A percentile compares a stretch with the other conserved stretches of the same genome.
Evolutionary conservation across 1,284 basidiomycete species (phyloP).

Genomic region (Naganishia sp.): DNA sequence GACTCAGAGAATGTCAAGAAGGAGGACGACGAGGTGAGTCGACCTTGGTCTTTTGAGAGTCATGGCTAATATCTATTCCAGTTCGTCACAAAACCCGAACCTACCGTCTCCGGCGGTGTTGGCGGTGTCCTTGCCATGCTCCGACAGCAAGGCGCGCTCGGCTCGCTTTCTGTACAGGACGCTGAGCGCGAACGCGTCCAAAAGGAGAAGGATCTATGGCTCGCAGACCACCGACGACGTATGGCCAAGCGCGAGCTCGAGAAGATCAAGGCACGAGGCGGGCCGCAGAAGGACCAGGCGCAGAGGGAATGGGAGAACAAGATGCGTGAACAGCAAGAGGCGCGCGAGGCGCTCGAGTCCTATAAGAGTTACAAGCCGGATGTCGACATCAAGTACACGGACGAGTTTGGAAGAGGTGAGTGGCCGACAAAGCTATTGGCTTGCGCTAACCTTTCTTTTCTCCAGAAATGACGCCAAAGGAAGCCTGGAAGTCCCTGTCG

Average conservation of each 20-base stretch:
- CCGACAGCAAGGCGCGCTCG: constrained; percentile 85
- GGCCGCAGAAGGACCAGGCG: constrained; percentile 82
- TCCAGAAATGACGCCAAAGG: constrained; percentile 74
- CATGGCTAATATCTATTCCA: constrained; percentile 19
- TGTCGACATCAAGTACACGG: constrained; percentile 93
- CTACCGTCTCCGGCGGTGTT: constrained; percentile 76
- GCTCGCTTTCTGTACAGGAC: constrained; percentile 66
- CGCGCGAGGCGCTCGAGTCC: constrained; percentile 74
- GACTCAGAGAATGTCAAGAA: constrained; percentile 66
- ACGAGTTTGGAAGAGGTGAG: constrained; percentile 74
- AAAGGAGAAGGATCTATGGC: constrained; percentile 83
- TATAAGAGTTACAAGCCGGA: constrained; percentile 97
- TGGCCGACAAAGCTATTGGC: constrained; percentile 5
- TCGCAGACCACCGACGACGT: constrained; percentile 76
- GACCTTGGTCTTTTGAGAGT: background rate
- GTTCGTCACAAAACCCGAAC: constrained; percentile 65
- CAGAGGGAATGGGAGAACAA: constrained; percentile 94
- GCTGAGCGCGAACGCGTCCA: constrained; percentile 79
- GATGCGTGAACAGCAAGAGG: constrained; percentile 84
- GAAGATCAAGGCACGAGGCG: constrained; percentile 68
- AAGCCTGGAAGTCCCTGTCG: constrained; percentile 93
- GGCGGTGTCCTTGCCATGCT: constrained; percentile 85
- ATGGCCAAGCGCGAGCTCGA: constrained; percentile 79
- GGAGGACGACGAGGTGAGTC: constrained; percentile 61
- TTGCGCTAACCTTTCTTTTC: constrained; percentile 22